Conservation (phyloP, 2,329 filamentous ascomycete genomes). For the Sporothrix protearum region DNA sequence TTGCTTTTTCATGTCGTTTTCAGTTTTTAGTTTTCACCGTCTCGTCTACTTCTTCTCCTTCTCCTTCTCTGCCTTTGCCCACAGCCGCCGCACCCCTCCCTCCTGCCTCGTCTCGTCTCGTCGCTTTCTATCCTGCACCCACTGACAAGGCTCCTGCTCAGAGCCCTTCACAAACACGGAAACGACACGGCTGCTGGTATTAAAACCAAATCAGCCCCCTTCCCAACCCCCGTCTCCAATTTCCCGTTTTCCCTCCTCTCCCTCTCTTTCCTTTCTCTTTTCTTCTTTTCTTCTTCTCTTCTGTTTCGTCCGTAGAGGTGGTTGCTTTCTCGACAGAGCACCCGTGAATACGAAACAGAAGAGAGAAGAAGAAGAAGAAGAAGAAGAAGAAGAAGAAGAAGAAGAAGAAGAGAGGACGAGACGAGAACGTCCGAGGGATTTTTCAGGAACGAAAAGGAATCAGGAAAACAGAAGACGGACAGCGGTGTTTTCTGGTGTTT, state of each 20-base stretch:
- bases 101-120: neutral
- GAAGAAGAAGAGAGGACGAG: constrained; percentile 15
- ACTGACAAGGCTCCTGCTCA: neutral
- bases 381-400: constrained; percentile 16
- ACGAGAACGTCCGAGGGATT: constrained; percentile 7
- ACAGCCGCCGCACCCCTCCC: neutral
- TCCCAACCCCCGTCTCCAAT: constrained; percentile 18
- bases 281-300: constrained; percentile 1
- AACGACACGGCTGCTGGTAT: constrained; percentile 19
- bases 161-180: neutral
- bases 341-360: constrained; percentile 4
- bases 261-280: neutral
- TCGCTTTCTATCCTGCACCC: neutral
- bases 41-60: neutral
- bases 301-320: constrained; percentile 22
- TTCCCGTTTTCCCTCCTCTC: constrained; percentile 16
- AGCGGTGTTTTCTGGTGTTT: neutral
- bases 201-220: constrained; percentile 26
- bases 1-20: neutral
- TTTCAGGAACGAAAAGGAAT: neutral
- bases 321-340: constrained; percentile 23
- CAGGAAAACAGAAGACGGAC: neutral
- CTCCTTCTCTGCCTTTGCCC: neutral
- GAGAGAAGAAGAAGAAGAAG: constrained; percentile 15
- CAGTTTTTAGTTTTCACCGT: neutral